Base-by-base conservation (phyloP, 176 grass and related monocot genomes). In the Otatea glauca region DNA sequence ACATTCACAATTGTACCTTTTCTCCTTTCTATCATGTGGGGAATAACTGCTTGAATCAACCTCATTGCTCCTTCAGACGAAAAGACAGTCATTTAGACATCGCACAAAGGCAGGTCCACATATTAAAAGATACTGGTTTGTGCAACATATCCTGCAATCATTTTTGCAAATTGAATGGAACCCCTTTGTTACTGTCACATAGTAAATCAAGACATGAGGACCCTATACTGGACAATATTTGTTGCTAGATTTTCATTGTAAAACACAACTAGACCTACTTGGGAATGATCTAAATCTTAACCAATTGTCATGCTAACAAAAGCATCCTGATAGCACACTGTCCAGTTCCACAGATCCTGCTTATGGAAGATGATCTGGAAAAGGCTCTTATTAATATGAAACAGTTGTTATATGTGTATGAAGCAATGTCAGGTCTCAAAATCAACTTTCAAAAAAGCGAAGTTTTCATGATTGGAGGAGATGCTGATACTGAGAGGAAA, bases 1-100 rank as follows among this genome's bases (percentile, higher is more conserved):
- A 98, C 89, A 92, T 95, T 98, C 67, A 98, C 89, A 35, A 95
- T 95, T 45, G 85, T 95, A 63, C 96, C 96, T 77, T 90, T 81
- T 73, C 83, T 90, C 77, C 89, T 93, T 18, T 83, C 80, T 4
- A 98, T 86, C 96, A 98, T 98, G 64, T 95, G 91, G 23, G 96
- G 96, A 81, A 92, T 79, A 68, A 98, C 89, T 65, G 91, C 89
- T 77, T 95, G 96, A 77, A 95, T 95, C 71, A 98, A 65, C 85
- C 93, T 95, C 91, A 98, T 92, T 47, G 93, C 87, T 20, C 96
- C 92, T 98, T 75, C 24, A 83, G 64, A 41, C 15, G 42, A 27
- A 70, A 70, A 25, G 9, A 34, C 0, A 23, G 11, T 23, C n/a
- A 82, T 58, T 51, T 77, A 27, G 70, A n/a, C 6, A 76, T 60